These are phyloP conservation scores for Candida albicans DNA, from an alignment of 1,139 yeast species.

Conservation along the genomic window DNA sequence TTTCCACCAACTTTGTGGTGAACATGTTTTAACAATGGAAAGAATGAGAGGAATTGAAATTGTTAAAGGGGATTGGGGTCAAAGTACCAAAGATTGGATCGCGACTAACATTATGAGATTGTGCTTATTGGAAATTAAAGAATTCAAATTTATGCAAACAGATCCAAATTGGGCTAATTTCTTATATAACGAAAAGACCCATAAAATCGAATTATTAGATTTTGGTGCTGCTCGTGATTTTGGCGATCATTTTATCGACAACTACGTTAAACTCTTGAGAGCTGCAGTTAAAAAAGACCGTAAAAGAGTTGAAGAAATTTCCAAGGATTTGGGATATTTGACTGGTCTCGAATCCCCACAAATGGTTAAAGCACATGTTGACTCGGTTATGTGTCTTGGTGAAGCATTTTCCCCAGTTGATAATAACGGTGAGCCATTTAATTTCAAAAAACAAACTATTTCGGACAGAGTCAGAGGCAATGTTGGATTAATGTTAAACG, in stretches of 20 bases:
- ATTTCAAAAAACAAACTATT: constrained; percentile 82
- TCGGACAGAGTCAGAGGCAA: constrained; percentile 89
- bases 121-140: constrained; percentile 80
- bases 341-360: constrained; percentile 86
- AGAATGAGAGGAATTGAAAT: constrained; percentile 82
- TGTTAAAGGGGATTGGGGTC: constrained; percentile 74
- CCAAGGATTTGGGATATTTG: constrained; percentile 78
- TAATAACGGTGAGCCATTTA: constrained; percentile 53
- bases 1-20: constrained; percentile 73
- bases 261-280: constrained; percentile 71
- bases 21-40: constrained; percentile 88
- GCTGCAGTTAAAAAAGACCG: constrained; percentile 77
- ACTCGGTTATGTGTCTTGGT: constrained; percentile 85
- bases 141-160: constrained; percentile 92
- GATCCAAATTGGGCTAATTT: constrained; percentile 99
- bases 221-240: constrained; percentile 92
- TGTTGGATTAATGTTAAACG: constrained; percentile 84
- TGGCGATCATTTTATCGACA: constrained; percentile 61
- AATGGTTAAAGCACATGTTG: constrained; percentile 91
- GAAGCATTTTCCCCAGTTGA: constrained; percentile 78
- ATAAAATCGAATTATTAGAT: constrained; percentile 81
- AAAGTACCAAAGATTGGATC: constrained; percentile 73
- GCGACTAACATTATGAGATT: constrained; percentile 86
- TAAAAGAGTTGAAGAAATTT: constrained; percentile 59
- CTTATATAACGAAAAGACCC: constrained; percentile 65